These are phyloP conservation scores for Lentinula lateritia DNA, from an alignment of 768 basidiomycete genomes.

Conservation along the genomic window DNA sequence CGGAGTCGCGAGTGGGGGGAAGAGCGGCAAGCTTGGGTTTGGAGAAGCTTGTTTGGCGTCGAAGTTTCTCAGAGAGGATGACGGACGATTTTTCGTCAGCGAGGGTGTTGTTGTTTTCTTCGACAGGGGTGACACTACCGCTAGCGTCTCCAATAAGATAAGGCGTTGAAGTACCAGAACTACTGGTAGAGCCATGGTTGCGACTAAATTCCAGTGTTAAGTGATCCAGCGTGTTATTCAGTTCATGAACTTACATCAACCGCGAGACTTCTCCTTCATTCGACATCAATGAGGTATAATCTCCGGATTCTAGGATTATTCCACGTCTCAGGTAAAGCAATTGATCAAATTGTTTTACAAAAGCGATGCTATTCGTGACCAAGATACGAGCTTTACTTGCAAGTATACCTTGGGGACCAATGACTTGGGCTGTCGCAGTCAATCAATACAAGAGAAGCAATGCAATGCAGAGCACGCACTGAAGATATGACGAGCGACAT, in stretches of 20 bases:
- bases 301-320: slow-evolving; percentile 72
- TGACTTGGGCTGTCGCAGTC: slow-evolving; percentile 59
- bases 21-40: slow-evolving; percentile 46
- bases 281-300: slow-evolving; percentile 54
- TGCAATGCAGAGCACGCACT: slow-evolving; percentile 32
- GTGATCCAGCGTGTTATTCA: no score
- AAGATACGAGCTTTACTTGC: slow-evolving; percentile 79
- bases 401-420: slow-evolving; percentile 80
- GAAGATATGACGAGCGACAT: slow-evolving; percentile 83
- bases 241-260: slow-evolving; percentile 52
- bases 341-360: slow-evolving; percentile 71
- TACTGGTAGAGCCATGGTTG: slow-evolving; percentile 39
- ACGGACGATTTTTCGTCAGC: slow-evolving; percentile 22
- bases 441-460: neutral
- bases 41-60: slow-evolving; percentile 50
- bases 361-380: slow-evolving; percentile 87
- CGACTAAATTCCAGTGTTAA: slow-evolving; percentile 21
- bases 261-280: slow-evolving; percentile 63
- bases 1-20: slow-evolving; percentile 29
- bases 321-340: slow-evolving; percentile 75
- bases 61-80: slow-evolving; percentile 50
- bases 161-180: slow-evolving; percentile 51
- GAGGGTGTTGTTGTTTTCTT: slow-evolving; percentile 14
- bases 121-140: slow-evolving; percentile 29
- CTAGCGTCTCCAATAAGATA: slow-evolving; percentile 23